Evolutionary conservation across 495 filamentous ascomycete genomes (phyloP).

Genomic region (Talaromyces trachyspermus): DNA sequence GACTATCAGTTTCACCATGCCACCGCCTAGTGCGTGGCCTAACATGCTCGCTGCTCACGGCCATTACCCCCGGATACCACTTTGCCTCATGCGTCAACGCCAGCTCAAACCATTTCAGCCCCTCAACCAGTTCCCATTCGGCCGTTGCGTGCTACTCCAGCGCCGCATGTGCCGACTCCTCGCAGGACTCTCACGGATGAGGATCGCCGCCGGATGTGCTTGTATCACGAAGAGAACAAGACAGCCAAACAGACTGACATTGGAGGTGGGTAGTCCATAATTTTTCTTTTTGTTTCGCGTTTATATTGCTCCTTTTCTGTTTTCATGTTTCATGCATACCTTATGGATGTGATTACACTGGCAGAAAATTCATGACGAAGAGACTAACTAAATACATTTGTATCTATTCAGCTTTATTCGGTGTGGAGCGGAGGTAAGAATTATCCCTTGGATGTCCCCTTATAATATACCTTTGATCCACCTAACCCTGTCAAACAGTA

Average conservation of each 20-base stretch:
- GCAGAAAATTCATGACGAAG: too few relatives aligned
- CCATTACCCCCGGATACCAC: conserved; percentile 35
- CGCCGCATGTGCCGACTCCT: conserved; percentile 51
- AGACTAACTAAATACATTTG: too few relatives aligned
- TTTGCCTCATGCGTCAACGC: conserved; percentile 10
- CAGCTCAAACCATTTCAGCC: conserved; percentile 8
- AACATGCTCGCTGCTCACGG: conserved; percentile 62
- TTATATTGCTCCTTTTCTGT: too few relatives aligned
- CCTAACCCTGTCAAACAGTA: conserved; percentile 61
- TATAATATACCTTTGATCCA: too few relatives aligned
- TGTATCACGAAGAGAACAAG: conserved; percentile 91
- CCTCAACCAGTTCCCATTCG: conserved; percentile 9
- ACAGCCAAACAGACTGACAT: conserved; percentile 97
- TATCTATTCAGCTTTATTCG: conserved; percentile 74
- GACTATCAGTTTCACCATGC: conserved; percentile 55
- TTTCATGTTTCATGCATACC: too few relatives aligned
- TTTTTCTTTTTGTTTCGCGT: conserved; percentile 12
- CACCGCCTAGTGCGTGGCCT: conserved; percentile 63
- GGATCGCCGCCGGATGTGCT: conserved; percentile 87
- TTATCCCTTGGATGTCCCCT: too few relatives aligned
- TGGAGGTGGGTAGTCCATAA: conserved; percentile 77
- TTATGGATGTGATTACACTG: too few relatives aligned
- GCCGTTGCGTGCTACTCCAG: conserved; percentile 24
- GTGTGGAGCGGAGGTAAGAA: conserved; percentile 92
- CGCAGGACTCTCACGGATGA: conserved; percentile 89